These are phyloP conservation scores for Paramecium caudatum DNA, from an alignment of 73 alveolate genomes.

Conservation along the genomic window DNA sequence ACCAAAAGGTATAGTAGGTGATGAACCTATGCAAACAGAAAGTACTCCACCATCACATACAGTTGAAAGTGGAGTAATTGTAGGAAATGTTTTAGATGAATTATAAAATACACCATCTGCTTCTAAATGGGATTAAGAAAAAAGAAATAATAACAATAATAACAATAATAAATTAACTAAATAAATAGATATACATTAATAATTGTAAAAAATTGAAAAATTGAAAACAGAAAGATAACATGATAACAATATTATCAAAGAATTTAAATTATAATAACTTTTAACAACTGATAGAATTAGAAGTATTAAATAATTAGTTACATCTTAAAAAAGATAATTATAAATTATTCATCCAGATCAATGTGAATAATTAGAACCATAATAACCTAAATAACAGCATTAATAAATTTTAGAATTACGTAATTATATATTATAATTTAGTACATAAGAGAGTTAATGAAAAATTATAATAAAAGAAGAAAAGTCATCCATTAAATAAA, in stretches of 20 bases:
- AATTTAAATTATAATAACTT: not conserved
- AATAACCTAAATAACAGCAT: conserved; percentile 35
- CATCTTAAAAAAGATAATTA: conserved; percentile 2
- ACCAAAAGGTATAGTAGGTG: conserved; percentile 76
- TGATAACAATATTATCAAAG: conserved; percentile 4
- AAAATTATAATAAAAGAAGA: conserved; percentile 19
- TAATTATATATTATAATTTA: not conserved
- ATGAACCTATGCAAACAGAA: conserved; percentile 40
- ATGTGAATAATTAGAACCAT: conserved; percentile 24
- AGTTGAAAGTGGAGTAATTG: conserved; percentile 21
- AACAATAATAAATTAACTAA: not conserved
- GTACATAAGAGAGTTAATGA: conserved; percentile 63
- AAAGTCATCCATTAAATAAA: not conserved
- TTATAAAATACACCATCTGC: conserved; percentile 14
- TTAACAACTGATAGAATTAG: conserved; percentile 32
- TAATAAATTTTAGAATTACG: conserved; percentile 44
- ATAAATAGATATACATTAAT: not conserved
- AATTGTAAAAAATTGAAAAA: not conserved
- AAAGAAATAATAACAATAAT: not conserved
- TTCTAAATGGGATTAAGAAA: not conserved
- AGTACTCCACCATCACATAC: conserved; percentile 37
- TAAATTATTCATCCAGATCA: conserved; percentile 34
- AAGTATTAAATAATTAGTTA: conserved; percentile 33
- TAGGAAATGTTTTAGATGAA: conserved; percentile 52
- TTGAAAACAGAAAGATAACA: conserved; percentile 38